These are phyloP conservation scores for Gracilariopsis chorda DNA, from an alignment of 23 red algal species.

Conservation along the genomic window DNA sequence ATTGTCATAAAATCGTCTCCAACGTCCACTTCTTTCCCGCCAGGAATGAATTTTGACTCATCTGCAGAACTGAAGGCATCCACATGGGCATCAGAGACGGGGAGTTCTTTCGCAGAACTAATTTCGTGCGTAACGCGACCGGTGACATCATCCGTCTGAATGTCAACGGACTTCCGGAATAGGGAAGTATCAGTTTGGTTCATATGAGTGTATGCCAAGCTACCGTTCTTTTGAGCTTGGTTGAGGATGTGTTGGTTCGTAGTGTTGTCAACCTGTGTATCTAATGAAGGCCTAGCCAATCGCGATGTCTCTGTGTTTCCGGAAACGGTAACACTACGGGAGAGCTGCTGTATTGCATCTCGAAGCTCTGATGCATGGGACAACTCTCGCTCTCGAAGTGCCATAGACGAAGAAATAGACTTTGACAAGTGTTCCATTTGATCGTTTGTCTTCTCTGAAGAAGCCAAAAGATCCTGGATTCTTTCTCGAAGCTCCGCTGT, in stretches of 20 bases:
- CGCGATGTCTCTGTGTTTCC: conserved; percentile 4
- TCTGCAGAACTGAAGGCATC: background rate
- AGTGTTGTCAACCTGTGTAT: background rate
- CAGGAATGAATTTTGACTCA: background rate
- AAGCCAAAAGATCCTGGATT: conserved; percentile 38
- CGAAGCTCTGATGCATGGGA: conserved; percentile 40
- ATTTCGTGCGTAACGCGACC: background rate
- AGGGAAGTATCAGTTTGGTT: conserved; percentile 1
- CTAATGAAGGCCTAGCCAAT: background rate
- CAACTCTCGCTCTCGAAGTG: background rate
- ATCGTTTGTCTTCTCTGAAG: conserved; percentile 23
- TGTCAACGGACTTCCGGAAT: conserved; percentile 15
- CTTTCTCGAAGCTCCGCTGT: conserved; percentile 37
- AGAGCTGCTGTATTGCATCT: conserved; percentile 57
- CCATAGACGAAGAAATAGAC: conserved; percentile 36
- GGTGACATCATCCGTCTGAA: background rate
- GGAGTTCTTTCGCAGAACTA: background rate
- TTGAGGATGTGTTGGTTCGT: conserved; percentile 3
- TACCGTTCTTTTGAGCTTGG: conserved; percentile 31
- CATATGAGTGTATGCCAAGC: conserved; percentile 30
- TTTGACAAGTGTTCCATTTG: conserved; percentile 33
- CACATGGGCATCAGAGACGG: background rate
- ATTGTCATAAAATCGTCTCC: conserved; percentile 60
- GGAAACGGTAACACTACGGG: conserved; percentile 41
- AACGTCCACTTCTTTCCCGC: background rate